Evolutionary conservation across 2,329 filamentous ascomycete species (phyloP), one percentile per base, ranked within the genome.

Genomic region (Colletotrichum sojae): DNA sequence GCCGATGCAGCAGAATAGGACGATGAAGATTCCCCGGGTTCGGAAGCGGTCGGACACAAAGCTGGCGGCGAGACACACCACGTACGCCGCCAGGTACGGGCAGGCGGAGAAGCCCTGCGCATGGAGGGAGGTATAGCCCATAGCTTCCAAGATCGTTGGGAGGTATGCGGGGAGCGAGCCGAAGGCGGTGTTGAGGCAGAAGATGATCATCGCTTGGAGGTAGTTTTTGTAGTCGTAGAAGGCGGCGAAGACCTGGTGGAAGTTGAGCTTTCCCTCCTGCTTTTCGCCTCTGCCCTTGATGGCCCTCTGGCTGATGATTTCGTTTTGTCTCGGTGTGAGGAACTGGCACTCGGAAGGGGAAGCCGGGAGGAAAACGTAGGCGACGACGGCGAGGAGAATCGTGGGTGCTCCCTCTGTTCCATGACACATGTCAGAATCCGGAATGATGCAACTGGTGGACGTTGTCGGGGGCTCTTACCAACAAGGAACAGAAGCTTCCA

Each of bases 21-120:
- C 80, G 71, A 93, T 86, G 72, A 88, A 85, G 52, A 88, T 75
- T 2, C 90, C 90, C 49, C 91, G 89, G 76, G 92, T 90, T 71
- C 88, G 86, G 1, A 86, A 84, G 15, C 84, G 84, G 79, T 94
- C 91, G n/a, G 91, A 90, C 43, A 92, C 76, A 76, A 84, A 91
- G 5, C 90, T 89, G 1, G 87, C 88, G 10, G 75, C 73, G 68
- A 94, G 85, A 52, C 89, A 91, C 22, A 89, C 79, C 13, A 92
- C 73, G 75, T 91, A 93, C 1, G 90, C 86, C 16, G 92, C 78
- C 73, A 94, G 88, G 77, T 91, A 93, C 0, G 91, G 91, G 1
- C 91, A 91, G 0, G 91, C 91, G 0, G 90, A 91, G 13, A 94
- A 84, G 1, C 91, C 92, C 78, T 94, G 92, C 0, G 92, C 90